Conservation (phyloP, 169 alveolate genomes). For the Pseudocohnilembus persalinus region DNA sequence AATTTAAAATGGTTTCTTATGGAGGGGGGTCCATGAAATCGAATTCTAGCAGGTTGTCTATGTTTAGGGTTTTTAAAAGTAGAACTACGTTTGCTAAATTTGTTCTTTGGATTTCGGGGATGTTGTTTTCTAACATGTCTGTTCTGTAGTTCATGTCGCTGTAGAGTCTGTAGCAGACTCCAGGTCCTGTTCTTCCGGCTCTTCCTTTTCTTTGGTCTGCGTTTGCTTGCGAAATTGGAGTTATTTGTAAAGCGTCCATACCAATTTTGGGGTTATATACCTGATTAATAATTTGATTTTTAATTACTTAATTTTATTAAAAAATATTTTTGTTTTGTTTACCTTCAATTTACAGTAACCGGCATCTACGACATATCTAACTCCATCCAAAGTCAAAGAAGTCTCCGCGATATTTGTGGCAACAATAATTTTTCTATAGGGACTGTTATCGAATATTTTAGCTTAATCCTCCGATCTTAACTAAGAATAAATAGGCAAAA, state of each 20-base stretch:
- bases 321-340: too few species aligned
- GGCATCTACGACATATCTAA: conserved; percentile 97
- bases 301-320: too few species aligned
- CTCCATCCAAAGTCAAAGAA: conserved; percentile 98
- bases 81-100: conserved; percentile 98
- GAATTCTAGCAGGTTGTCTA: conserved; percentile 94
- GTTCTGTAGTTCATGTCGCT: conserved; percentile 95
- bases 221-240: conserved; percentile 99
- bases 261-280: conserved; percentile 98
- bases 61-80: conserved; percentile 96
- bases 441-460: conserved; percentile 90
- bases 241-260: conserved; percentile 99
- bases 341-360: conserved; percentile 98
- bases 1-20: conserved; percentile 94
- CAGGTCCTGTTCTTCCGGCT: conserved; percentile 99
- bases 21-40: conserved; percentile 99
- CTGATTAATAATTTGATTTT: neutral
- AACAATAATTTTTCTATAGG: conserved; percentile 93
- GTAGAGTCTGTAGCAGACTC: conserved; percentile 98
- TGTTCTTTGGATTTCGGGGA: conserved; percentile 99
- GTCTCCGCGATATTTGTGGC: conserved; percentile 99
- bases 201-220: conserved; percentile 99
- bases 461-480: conserved; percentile 98
- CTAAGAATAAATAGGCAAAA: conserved; percentile 98
- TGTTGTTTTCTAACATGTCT: conserved; percentile 96